Base-by-base conservation (phyloP, 2,329 filamentous ascomycete genomes). In the Pestalotiopsis sp. region DNA sequence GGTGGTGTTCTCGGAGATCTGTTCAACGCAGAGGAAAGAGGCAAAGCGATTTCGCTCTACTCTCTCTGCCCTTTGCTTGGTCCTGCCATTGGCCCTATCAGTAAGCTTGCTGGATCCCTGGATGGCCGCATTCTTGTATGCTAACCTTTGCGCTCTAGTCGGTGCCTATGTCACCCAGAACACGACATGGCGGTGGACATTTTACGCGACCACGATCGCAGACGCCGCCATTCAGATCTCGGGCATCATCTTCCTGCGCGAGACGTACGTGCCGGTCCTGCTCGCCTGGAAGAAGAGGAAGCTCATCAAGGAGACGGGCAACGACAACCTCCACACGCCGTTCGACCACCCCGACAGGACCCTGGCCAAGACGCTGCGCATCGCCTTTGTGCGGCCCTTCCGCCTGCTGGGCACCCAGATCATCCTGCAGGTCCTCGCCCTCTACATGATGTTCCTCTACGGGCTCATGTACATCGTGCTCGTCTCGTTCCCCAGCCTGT, bases 151-250 rank as follows among this genome's bases (percentile, higher is more conserved):
- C 56, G 38, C 17, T 25, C 20, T 36, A 70, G 87, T 86, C 1
- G 90, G 90, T 20, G 90, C 88, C 0, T 92, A 90, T 77, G 90
- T 92, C 61, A 83, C 89, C 1, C 79, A 91, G 73, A 83, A 86
- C 76, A 89, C 86, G 7, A 89, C 86, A 1, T 94, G 92, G 92
- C 85, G 91, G 52, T 94, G 92, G 92, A 87, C 89, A 7, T 94
- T 94, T 80, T 92, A 87, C 80, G 84, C 88, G 0, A 91, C 90
- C 0, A 88, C 89, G 1, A 90, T 93, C 68, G 80, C 81, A 11
- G 88, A 89, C 68, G 90, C 84, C 1, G 69, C 88, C 13, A 86
- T 94, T 65, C 90, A 92, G 75, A 69, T 85, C 12, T 80, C 86
- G 7, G 91, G 80, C 1, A 36, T 91, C 4, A 77, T 92, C 63